Base-by-base conservation (phyloP, 1,139 yeast genomes). In the Pichia sp. region DNA sequence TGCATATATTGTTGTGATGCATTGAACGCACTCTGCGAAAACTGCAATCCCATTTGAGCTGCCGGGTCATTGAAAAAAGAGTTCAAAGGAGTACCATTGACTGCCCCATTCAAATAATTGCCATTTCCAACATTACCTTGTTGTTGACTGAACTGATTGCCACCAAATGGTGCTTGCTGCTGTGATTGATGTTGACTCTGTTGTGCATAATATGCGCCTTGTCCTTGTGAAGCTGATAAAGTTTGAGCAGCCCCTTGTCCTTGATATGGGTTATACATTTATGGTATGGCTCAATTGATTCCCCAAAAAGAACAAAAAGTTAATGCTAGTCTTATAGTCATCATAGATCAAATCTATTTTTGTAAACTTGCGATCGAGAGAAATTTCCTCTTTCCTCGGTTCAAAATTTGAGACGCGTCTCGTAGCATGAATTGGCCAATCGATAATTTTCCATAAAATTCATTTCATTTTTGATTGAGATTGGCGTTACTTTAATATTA, bases 21-120 rank as follows among this genome's bases (percentile, higher is more conserved):
- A 47, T 75, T 80, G 44, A 92, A 75, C 4, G 97, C 96, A 45
- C 77, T 76, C 57, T 86, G 84, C 33, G 97, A 96, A 50, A 90
- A 79, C 58, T 86, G 95, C 34, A 92, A 76, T 2, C 97, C 96
- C 72, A 92, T 75, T 44, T 85, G 79, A 0, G 95, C 77, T 5
- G 87, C 77, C 27, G 95, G 94, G 58, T 86, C 95, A 53, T 75
- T 77, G 61, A 87, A 75, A 53, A 84, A 72, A 49, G 69, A 67
- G 42, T 56, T 55, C 39, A 60, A 52, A n/a, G 7, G 7, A 26
- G 33, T 33, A 27, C n/a, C 10, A 3, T 26, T 7, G 1, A 27
- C 10, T 4, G 29, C 37, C 26, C 27, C 27, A 10, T 33, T 33
- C 3, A 28, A n/a, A 16, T 16, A 16, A 16, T 16, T 16, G 23